Base-by-base conservation (phyloP, 2,329 filamentous ascomycete genomes). In the Tolypocladium cylindrosporum region DNA sequence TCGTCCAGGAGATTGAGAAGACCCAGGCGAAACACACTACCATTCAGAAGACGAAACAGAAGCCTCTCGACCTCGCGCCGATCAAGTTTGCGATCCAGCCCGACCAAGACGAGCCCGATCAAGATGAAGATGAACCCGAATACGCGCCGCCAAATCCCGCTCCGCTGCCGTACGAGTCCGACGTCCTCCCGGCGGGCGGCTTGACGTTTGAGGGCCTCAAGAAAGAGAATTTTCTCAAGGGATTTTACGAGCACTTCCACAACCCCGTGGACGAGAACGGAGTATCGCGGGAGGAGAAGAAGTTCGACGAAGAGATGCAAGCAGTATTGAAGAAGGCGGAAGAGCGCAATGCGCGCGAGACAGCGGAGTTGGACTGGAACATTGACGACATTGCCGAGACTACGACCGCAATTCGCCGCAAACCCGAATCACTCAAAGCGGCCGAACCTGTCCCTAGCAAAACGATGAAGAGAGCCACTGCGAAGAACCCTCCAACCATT, bases 81-180 rank as follows among this genome's bases (percentile, higher is more conserved):
- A 77, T 85, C 61, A 88, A 88, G 69, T 74, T 91, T 52, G 81
- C 86, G 55, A 76, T 85, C 43, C 84, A 86, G 57, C 77, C 79
- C 5, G 82, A 86, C 55, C 72, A 75, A 43, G 70, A 68, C 36
- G 78, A 76, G 55, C 67, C 69, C 3, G 21, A 24, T 2, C 21
- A 24, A 24, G 75, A 81, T 34, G 84, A 89, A 51, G 85, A 86
- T 34, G 92, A 97, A 57, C 84, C 93, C 60, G 94, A 97, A 77
- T 96, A 96, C 71, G 91, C 91, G 69, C 91, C 93, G 7, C 90
- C 91, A 0, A 86, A 79, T 60, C 81, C 86, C 1, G 81, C 80
- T 63, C 79, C 84, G n/a, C 74, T 84, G 13, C 82, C 83, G 0
- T 89, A 90, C 66, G 79, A 87, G 64, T 88, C 87, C 24, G 87